Evolutionary conservation across 257 asterid genomes (phyloP).

Genomic region (Solanum pennellii): DNA sequence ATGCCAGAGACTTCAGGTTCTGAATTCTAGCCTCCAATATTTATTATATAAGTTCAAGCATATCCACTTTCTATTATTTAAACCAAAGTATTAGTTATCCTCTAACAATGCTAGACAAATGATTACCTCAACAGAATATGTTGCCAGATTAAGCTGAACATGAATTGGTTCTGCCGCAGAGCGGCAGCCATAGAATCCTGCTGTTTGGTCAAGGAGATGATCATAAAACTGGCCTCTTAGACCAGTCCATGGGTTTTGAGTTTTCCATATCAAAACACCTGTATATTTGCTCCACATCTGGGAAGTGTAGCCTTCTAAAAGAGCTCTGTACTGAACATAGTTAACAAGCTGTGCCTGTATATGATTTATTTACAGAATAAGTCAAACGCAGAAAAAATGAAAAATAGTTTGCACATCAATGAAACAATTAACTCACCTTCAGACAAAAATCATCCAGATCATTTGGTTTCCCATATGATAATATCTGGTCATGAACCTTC

Average conservation of each 20-base stretch:
- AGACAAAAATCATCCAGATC: conserved; percentile 94
- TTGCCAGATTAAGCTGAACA: conserved; percentile 76
- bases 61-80: not conserved
- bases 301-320: conserved; percentile 94
- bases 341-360: conserved; percentile 90
- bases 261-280: conserved; percentile 94
- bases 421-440: conserved; percentile 38
- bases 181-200: conserved; percentile 97
- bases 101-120: not conserved
- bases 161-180: conserved; percentile 89
- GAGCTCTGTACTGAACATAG: conserved; percentile 93
- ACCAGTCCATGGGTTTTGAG: conserved; percentile 99
- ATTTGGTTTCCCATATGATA: conserved; percentile 62
- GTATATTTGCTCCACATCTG: conserved; percentile 97
- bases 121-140: conserved; percentile 70
- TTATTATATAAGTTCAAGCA: not conserved
- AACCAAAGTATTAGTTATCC: not conserved
- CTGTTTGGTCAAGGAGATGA: conserved; percentile 95
- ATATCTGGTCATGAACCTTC: conserved; percentile 78
- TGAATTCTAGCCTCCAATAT: not conserved
- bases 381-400: not conserved
- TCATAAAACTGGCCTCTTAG: conserved; percentile 94
- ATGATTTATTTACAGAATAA: not conserved
- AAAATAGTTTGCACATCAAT: not conserved
- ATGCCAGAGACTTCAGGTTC: not conserved